Evolutionary conservation across 1,284 basidiomycete genomes (phyloP).

Genomic region (Microbotryomycetes sp.): DNA sequence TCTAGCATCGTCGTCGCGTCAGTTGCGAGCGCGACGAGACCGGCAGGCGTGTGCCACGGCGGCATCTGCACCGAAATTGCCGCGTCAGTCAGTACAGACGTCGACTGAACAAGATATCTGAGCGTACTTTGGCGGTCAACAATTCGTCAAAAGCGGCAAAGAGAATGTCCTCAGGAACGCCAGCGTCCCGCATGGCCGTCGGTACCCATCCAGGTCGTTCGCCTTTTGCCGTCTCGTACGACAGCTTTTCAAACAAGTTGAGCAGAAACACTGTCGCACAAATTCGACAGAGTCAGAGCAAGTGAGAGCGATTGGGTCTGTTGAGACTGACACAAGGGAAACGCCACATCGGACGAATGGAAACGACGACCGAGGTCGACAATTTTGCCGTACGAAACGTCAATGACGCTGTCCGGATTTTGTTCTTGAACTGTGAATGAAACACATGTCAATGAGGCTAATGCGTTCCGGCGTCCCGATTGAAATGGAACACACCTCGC

Average conservation of each 20-base stretch:
- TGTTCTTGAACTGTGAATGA: constrained; percentile 42
- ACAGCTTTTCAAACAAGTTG: constrained; percentile 60
- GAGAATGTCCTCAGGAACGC: constrained; percentile 64
- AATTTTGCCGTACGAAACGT: constrained; percentile 57
- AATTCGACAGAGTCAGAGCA: background rate
- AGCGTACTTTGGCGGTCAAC: constrained; percentile 70
- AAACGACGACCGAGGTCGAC: constrained; percentile 70
- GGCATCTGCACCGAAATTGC: constrained; percentile 52
- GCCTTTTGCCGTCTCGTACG: constrained; percentile 48
- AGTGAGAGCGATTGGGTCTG: background rate
- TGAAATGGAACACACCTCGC: constrained; percentile 51
- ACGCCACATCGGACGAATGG: constrained; percentile 83
- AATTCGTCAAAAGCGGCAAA: constrained; percentile 80
- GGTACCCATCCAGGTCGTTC: constrained; percentile 68
- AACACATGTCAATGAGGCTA: background rate
- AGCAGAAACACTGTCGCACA: constrained; percentile 33
- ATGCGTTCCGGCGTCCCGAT: constrained; percentile 12
- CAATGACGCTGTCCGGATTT: constrained; percentile 51
- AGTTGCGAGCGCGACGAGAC: constrained; percentile 65
- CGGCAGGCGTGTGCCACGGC: constrained; percentile 68
- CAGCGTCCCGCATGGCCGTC: constrained; percentile 64
- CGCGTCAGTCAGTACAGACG: too few species aligned
- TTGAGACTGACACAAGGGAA: constrained; percentile 63
- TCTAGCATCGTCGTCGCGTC: constrained; percentile 65
- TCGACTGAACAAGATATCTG: background rate